phyloP scores from a whole-genome alignment of 2,329 filamentous ascomycete species.

The Hyphodiscus sp. region DNA sequence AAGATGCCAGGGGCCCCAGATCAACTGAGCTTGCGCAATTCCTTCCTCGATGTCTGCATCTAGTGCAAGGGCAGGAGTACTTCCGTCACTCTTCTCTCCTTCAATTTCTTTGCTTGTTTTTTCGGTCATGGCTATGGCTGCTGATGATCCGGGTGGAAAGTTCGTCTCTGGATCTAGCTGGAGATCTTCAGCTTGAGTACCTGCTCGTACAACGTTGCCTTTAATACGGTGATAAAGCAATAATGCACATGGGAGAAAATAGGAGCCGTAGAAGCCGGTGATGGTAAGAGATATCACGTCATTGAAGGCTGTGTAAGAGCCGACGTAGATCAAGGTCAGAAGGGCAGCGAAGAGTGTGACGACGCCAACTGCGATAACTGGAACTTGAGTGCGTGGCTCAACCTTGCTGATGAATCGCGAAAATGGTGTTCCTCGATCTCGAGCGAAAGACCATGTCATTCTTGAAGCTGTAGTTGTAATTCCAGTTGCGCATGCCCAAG shows the following conservation, averaged over 20 bases:
- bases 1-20: constrained; percentile 51
- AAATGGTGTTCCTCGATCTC: constrained; percentile 35
- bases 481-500: constrained; percentile 34
- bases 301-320: constrained; percentile 36
- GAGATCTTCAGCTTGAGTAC: neutral
- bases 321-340: constrained; percentile 34
- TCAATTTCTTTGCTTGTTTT: constrained; percentile 2
- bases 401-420: constrained; percentile 11
- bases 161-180: constrained; percentile 4
- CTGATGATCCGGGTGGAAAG: neutral
- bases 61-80: constrained; percentile 7
- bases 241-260: constrained; percentile 34
- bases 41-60: constrained; percentile 2
- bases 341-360: constrained; percentile 27
- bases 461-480: constrained; percentile 33
- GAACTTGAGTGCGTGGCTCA: constrained; percentile 9
- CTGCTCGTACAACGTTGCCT: constrained; percentile 18
- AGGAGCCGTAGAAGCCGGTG: constrained; percentile 38
- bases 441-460: constrained; percentile 37
- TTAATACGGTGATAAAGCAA: constrained; percentile 36
- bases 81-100: constrained; percentile 9
- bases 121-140: neutral
- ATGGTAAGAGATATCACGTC: constrained; percentile 38
- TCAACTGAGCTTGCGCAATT: constrained; percentile 22
- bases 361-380: constrained; percentile 6